Conservation (phyloP, 305 asterid genomes). For the Fraxinus albicans region DNA sequence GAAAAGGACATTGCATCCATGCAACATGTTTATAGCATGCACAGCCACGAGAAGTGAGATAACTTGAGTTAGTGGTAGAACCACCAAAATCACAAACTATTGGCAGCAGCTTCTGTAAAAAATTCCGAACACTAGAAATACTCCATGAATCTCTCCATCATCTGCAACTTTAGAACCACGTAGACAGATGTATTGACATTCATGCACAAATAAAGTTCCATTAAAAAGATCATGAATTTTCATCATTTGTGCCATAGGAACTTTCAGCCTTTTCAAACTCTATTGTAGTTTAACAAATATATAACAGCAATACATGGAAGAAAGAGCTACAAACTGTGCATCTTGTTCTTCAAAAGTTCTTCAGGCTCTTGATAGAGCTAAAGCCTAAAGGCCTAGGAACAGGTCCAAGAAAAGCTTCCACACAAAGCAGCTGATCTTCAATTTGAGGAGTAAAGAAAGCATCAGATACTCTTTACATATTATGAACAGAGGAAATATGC, state of each 20-base stretch:
- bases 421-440: not conserved
- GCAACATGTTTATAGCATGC: not conserved
- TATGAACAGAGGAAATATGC: conserved; percentile 12
- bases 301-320: not conserved
- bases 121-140: not conserved
- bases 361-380: conserved; percentile 4
- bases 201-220: not conserved
- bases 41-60: not conserved
- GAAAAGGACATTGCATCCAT: not conserved
- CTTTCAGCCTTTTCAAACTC: not conserved
- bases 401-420: conserved; percentile 1
- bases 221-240: not conserved
- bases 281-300: not conserved
- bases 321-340: not conserved
- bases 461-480: not conserved
- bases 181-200: not conserved
- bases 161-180: not conserved
- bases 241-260: not conserved
- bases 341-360: not conserved
- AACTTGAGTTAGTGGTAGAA: not conserved
- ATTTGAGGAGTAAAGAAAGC: not conserved
- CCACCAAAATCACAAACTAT: not conserved
- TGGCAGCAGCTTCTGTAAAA: not conserved
- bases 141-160: not conserved
- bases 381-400: not conserved